A percentile compares a stretch with the other conserved stretches of the same genome.
These are phyloP conservation scores for Crithidia mellificae DNA, from an alignment of 208 protist species.

Conservation along the genomic window DNA sequence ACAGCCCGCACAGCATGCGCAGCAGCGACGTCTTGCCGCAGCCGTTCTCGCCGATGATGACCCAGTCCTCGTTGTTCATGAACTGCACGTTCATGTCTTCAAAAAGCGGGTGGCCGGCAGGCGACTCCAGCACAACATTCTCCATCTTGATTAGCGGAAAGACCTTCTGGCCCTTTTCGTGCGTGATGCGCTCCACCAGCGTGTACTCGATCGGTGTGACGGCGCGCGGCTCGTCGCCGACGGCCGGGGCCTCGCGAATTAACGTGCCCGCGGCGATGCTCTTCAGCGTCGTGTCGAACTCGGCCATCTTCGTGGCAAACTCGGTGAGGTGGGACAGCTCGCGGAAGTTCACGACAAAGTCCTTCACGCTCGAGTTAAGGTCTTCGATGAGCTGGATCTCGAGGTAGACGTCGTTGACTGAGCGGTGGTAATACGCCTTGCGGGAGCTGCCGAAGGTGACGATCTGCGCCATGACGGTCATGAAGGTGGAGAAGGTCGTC, in stretches of 20 bases:
- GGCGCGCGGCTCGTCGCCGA: slow-evolving; percentile 6
- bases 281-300: slow-evolving; percentile 78
- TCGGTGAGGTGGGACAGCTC: slow-evolving; percentile 83
- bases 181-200: slow-evolving; percentile 23
- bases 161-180: slow-evolving; percentile 2
- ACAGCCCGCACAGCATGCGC: slow-evolving; percentile 82
- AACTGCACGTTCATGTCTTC: slow-evolving; percentile 59
- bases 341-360: slow-evolving; percentile 87
- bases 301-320: slow-evolving; percentile 73
- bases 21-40: slow-evolving; percentile 87
- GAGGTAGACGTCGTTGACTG: slow-evolving; percentile 68
- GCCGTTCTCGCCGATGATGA: slow-evolving; percentile 83
- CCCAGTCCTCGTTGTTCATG: slow-evolving; percentile 72
- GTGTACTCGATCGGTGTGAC: slow-evolving; percentile 47
- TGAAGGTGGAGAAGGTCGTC: slow-evolving; percentile 58
- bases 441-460: slow-evolving; percentile 56
- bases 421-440: slow-evolving; percentile 40
- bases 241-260: slow-evolving; percentile 9
- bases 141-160: slow-evolving; percentile 62
- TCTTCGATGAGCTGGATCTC: slow-evolving; percentile 82
- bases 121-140: slow-evolving; percentile 56
- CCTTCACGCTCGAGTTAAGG: slow-evolving; percentile 80
- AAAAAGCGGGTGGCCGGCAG: slow-evolving; percentile 65
- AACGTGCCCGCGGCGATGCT: slow-evolving; percentile 75
- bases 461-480: slow-evolving; percentile 57